Base-by-base conservation (phyloP, 805 yeast species). In the Kodamaea jinghongensis region DNA sequence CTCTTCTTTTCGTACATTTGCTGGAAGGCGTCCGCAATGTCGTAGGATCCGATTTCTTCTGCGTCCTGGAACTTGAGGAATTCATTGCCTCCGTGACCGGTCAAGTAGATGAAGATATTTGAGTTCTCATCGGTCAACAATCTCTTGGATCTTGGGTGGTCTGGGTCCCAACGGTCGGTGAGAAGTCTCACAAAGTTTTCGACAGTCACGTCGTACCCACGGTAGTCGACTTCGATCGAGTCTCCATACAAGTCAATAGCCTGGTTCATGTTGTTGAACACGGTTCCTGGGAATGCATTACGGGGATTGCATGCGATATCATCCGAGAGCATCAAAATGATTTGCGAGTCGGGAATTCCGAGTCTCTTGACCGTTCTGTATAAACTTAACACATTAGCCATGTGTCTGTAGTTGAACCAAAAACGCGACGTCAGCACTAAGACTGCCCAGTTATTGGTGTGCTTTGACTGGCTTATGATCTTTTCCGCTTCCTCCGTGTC, bases 61-160 rank as follows among this genome's bases (percentile, higher is more conserved):
- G 98, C 96, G 58, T 93, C 99, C 66, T 93, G 99, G 61, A 93
- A 93, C 63, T 93, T 93, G 53, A 93, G 75, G 61, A 93, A 93
- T 61, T 93, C 98, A 54, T 90, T 88, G 38, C 99, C 99, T 16
- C 99, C 99, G 62, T 93, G 99, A 16, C 99, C 99, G 1, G 99
- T 93, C 81, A 93, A 74, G 60, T 93, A 93, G 17, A 93, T 84
- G 61, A 93, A 86, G 36, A 93, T 88, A 60, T 93, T 93, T 22
- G 96, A 86, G 58, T 88, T 81, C 58, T 90, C 97, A 67, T 93
- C 98, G 0, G 98, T 88, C 44, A 90, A 66, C 34, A 93, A 69
- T 48, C 98, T 72, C 63, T 93, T 93, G 10, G 95, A 85, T 46
- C 96, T 74, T 3, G 99, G 98, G 48, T 91, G 96, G 39, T 87